Conservation (phyloP, 2,329 filamentous ascomycete species). For the Malbranchea cinnamomea region DNA sequence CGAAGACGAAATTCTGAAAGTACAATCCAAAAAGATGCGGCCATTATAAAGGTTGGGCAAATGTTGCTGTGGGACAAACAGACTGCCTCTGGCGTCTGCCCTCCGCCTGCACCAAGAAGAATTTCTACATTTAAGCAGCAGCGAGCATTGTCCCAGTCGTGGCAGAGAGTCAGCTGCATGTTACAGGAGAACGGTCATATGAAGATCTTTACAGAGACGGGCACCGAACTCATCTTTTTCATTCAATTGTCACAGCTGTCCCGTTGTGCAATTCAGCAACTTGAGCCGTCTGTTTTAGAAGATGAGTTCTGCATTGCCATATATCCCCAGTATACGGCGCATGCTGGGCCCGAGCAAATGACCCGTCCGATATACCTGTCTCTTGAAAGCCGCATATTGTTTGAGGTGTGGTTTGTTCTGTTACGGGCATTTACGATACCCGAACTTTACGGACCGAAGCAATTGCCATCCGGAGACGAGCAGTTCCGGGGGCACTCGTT, state of each 20-base stretch:
- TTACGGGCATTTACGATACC: conserved; percentile 83
- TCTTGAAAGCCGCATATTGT: conserved; percentile 73
- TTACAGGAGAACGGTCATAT: conserved; percentile 90
- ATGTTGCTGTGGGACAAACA: conserved; percentile 84
- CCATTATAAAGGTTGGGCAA: conserved; percentile 91
- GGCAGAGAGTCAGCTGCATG: conserved; percentile 83
- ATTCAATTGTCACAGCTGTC: conserved; percentile 82
- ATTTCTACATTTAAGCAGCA: conserved; percentile 41
- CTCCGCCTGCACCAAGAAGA: conserved; percentile 21
- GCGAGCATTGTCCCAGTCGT: conserved; percentile 47
- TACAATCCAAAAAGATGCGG: conserved; percentile 49
- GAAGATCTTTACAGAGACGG: conserved; percentile 75
- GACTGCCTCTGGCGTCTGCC: conserved; percentile 23
- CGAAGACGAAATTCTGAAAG: conserved; percentile 32
- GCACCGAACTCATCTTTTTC: conserved; percentile 62
- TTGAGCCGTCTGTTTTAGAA: conserved; percentile 80
- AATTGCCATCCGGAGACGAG: conserved; percentile 27
- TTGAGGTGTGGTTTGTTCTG: conserved; percentile 94
- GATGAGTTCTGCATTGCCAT: conserved; percentile 91
- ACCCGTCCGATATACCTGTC: conserved; percentile 82
- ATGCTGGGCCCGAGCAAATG: conserved; percentile 56
- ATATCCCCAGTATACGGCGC: conserved; percentile 78
- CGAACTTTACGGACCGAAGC: conserved; percentile 65
- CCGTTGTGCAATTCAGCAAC: conserved; percentile 73
- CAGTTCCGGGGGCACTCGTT: conserved; percentile 20